Conservation (phyloP, 1,284 basidiomycete genomes). For the Rhodotorula sp. region DNA sequence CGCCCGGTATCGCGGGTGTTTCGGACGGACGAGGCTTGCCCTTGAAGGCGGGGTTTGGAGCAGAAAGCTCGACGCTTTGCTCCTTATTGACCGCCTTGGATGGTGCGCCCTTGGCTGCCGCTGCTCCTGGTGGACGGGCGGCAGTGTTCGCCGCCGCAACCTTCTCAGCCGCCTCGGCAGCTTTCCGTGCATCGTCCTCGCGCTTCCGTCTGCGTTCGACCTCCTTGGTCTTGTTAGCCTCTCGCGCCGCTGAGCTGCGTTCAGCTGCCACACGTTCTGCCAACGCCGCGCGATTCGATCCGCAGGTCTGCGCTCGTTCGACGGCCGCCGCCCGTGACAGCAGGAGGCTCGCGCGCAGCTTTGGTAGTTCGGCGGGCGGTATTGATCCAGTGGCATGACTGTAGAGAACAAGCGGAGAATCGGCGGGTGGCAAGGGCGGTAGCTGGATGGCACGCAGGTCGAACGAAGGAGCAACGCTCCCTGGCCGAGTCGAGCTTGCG, state of each 20-base stretch:
- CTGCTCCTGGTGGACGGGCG: background rate
- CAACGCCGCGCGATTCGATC: constrained; percentile 23
- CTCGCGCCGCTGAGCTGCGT: constrained; percentile 3
- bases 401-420: constrained; percentile 13
- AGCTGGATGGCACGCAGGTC: constrained; percentile 30
- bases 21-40: constrained; percentile 13
- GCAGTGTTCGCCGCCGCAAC: background rate
- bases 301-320: constrained; percentile 15
- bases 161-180: constrained; percentile 7
- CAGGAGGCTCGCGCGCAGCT: constrained; percentile 25
- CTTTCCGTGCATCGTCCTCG: constrained; percentile 19
- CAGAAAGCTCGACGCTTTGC: constrained; percentile 4
- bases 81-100: background rate
- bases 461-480: background rate
- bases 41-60: background rate
- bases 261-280: constrained; percentile 16
- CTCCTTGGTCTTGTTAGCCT: constrained; percentile 7
- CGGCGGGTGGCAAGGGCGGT: constrained; percentile 12
- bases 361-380: constrained; percentile 8
- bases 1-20: background rate
- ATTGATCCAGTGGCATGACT: constrained; percentile 9
- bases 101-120: background rate
- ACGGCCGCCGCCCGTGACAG: constrained; percentile 13
- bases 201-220: constrained; percentile 21
- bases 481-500: background rate